phyloP scores from a whole-genome alignment of 208 protist genomes.

The Acanthamoeba quina region DNA sequence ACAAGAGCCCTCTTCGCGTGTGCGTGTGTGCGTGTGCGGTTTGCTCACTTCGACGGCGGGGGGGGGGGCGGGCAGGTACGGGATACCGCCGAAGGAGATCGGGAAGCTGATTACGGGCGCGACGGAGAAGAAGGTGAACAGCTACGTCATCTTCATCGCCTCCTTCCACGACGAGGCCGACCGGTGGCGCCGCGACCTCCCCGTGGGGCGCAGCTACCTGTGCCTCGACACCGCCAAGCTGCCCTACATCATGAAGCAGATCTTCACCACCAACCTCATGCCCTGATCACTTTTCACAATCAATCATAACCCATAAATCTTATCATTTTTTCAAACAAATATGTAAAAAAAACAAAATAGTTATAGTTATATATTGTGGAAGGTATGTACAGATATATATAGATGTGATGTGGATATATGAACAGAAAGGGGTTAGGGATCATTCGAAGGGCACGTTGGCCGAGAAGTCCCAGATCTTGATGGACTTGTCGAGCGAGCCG shows the following conservation, averaged over 20 bases:
- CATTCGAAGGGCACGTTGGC: slow-evolving; percentile 52
- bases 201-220: slow-evolving; percentile 92
- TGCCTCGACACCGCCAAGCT: slow-evolving; percentile 93
- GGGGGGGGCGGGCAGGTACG: background rate
- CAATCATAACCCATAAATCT: background rate
- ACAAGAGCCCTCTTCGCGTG: background rate
- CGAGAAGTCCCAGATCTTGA: slow-evolving; percentile 66
- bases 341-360: background rate
- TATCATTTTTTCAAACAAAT: background rate
- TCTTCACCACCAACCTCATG: slow-evolving; percentile 83
- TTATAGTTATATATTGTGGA: too few relatives aligned
- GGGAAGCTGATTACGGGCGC: background rate
- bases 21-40: background rate
- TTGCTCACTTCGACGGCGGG: background rate
- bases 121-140: slow-evolving; percentile 79
- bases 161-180: slow-evolving; percentile 92
- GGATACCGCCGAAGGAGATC: slow-evolving; percentile 60
- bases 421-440: too few relatives aligned
- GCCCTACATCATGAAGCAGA: slow-evolving; percentile 93
- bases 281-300: background rate
- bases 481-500: slow-evolving; percentile 59
- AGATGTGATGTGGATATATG: too few relatives aligned
- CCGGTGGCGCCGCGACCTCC: slow-evolving; percentile 90
- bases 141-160: slow-evolving; percentile 87
- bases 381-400: too few relatives aligned